phyloP scores from a whole-genome alignment of 2,329 filamentous ascomycete species.

The Neocatenulostroma microsporum region DNA sequence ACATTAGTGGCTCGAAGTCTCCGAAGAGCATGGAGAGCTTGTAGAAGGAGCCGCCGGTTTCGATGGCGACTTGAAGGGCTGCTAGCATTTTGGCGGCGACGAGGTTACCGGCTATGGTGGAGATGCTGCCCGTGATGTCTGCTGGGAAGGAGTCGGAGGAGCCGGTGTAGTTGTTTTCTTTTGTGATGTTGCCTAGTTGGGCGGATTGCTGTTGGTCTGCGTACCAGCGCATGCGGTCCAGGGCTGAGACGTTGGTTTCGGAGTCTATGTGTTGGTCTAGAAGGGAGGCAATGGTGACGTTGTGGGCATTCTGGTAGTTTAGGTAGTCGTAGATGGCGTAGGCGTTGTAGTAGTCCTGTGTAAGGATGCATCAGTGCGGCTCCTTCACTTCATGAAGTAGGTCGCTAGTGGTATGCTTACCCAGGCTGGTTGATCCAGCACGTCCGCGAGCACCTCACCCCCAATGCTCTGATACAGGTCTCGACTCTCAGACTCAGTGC shows the following conservation, averaged over 20 bases:
- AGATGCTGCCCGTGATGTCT: conserved; percentile 29
- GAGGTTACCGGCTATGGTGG: conserved; percentile 32
- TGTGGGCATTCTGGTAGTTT: conserved; percentile 47
- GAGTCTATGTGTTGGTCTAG: conserved; percentile 22
- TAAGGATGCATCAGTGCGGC: too few species aligned
- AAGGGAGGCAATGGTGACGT: conserved; percentile 33
- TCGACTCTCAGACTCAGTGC: conserved; percentile 31
- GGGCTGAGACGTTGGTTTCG: conserved; percentile 18
- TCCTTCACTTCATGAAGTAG: too few species aligned
- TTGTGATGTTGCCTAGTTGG: conserved; percentile 39
- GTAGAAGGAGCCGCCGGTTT: conserved; percentile 18
- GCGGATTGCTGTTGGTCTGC: conserved; percentile 42
- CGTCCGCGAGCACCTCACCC: conserved; percentile 35
- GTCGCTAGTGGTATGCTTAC: too few species aligned
- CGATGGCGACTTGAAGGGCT: conserved; percentile 27
- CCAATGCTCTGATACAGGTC: conserved; percentile 43
- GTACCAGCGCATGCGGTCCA: conserved; percentile 31
- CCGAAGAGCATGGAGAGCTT: conserved; percentile 40
- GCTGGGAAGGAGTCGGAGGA: conserved; percentile 19
- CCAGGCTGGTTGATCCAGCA: conserved; percentile 28
- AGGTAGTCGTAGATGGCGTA: conserved; percentile 50
- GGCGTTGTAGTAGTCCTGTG: conserved; percentile 48
- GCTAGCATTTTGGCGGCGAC: conserved; percentile 28
- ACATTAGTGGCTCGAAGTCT: conserved; percentile 42
- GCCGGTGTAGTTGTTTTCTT: conserved; percentile 17